phyloP scores from a whole-genome alignment of 129 eudicot species.

The Helianthus annuus region DNA sequence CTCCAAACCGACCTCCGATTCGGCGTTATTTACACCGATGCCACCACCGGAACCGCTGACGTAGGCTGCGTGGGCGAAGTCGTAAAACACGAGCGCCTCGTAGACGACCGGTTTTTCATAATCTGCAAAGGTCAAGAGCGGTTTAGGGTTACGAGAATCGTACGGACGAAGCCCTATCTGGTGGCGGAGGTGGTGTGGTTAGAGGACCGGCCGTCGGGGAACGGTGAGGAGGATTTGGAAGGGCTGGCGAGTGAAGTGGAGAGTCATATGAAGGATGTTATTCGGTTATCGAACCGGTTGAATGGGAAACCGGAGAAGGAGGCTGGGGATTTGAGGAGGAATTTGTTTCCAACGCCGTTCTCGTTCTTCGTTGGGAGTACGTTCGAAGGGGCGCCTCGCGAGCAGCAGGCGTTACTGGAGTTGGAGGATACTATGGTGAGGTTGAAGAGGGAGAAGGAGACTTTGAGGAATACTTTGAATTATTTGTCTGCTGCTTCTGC shows the following conservation, averaged over 20 bases:
- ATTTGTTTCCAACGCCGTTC: constrained; percentile 89
- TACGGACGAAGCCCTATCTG: constrained; percentile 70
- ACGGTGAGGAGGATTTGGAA: constrained; percentile 63
- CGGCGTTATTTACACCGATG: constrained; percentile 80
- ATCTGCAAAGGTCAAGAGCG: constrained; percentile 92
- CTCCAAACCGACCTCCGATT: constrained; percentile 87
- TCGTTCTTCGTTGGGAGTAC: constrained; percentile 93
- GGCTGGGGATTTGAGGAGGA: constrained; percentile 71
- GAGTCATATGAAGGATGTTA: constrained; percentile 79
- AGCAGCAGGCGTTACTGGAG: constrained; percentile 94
- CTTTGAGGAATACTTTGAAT: constrained; percentile 77
- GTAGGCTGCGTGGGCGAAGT: constrained; percentile 97
- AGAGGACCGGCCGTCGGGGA: constrained; percentile 80
- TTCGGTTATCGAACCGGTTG: constrained; percentile 69
- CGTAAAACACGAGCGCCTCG: constrained; percentile 82
- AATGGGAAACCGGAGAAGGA: constrained; percentile 85
- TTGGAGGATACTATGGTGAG: constrained; percentile 82
- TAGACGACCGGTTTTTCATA: constrained; percentile 75
- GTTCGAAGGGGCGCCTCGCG: constrained; percentile 91
- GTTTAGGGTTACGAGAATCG: constrained; percentile 56
- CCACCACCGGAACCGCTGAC: constrained; percentile 72
- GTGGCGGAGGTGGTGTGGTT: constrained; percentile 86
- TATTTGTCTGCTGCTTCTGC: constrained; percentile 90
- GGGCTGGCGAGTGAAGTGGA: constrained; percentile 73
- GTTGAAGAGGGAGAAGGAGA: constrained; percentile 86